phyloP scores from a whole-genome alignment of 768 basidiomycete species.

The Pleurotus eryngii region DNA sequence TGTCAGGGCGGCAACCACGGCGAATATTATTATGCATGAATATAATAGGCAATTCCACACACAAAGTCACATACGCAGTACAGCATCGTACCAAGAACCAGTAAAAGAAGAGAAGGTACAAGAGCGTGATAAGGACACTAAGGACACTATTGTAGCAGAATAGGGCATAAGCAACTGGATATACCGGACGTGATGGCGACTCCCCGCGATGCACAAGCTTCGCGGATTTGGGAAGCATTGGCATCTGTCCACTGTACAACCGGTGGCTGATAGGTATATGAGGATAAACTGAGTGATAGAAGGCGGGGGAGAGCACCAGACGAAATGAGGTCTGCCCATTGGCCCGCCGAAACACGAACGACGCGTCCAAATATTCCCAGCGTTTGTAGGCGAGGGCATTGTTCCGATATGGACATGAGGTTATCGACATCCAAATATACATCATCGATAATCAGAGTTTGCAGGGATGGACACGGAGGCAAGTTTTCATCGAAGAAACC shows the following conservation, averaged over 20 bases:
- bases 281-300: constrained; percentile 31
- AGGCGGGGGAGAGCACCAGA: constrained; percentile 32
- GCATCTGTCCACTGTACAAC: constrained; percentile 15
- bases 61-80: neutral
- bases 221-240: constrained; percentile 12
- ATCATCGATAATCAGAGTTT: constrained; percentile 38
- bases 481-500: constrained; percentile 28
- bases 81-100: too few species aligned
- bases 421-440: constrained; percentile 34
- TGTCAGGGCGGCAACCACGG: neutral
- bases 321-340: constrained; percentile 40
- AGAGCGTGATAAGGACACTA: too few species aligned
- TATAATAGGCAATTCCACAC: constrained; percentile 3
- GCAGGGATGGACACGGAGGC: constrained; percentile 25
- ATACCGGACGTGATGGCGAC: constrained; percentile 9
- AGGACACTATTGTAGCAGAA: neutral
- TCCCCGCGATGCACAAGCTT: constrained; percentile 14
- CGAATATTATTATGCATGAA: neutral
- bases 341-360: constrained; percentile 30
- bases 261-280: constrained; percentile 37
- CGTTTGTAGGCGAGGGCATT: constrained; percentile 36
- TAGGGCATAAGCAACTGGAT: neutral
- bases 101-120: too few species aligned
- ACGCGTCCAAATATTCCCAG: constrained; percentile 38
- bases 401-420: constrained; percentile 28